Evolutionary conservation across 306 rosid genomes (phyloP).

Genomic region (Quercus parvula): DNA sequence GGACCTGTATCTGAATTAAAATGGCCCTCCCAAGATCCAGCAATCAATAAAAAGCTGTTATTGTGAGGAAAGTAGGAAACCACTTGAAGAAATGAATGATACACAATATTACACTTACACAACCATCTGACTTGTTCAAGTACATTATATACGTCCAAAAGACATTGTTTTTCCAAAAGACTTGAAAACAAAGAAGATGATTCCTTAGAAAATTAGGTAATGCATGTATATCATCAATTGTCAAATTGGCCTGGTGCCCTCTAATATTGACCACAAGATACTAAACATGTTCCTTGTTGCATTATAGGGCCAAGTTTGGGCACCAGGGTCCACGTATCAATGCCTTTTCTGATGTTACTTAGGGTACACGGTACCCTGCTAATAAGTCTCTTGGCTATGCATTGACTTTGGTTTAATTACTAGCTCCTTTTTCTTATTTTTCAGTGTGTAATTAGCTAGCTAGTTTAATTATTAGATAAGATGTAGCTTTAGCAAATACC

Average conservation of each 20-base stretch:
- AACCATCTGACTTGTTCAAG: constrained; percentile 15
- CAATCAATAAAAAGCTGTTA: not conserved
- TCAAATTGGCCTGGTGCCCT: constrained; percentile 5
- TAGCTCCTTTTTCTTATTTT: no score
- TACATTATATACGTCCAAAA: not conserved
- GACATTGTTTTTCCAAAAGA: not conserved
- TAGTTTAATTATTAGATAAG: no score
- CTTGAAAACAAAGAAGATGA: not conserved
- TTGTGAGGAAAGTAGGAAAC: not conserved
- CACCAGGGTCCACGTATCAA: not conserved
- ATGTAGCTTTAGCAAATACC: no score
- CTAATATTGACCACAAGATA: not conserved
- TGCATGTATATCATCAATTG: not conserved
- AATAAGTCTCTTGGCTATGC: no score
- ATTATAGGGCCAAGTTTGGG: not conserved
- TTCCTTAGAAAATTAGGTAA: not conserved
- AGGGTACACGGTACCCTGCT: no score
- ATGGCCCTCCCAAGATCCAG: no score
- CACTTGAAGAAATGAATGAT: not conserved
- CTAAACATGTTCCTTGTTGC: not conserved
- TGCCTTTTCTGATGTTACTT: not conserved
- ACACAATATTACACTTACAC: not conserved
- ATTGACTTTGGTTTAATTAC: no score
- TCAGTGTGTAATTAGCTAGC: no score
- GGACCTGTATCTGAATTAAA: no score